These are phyloP conservation scores for Cryptococcus jaspeensis DNA, from an alignment of 1,284 basidiomycete species.

Conservation along the genomic window DNA sequence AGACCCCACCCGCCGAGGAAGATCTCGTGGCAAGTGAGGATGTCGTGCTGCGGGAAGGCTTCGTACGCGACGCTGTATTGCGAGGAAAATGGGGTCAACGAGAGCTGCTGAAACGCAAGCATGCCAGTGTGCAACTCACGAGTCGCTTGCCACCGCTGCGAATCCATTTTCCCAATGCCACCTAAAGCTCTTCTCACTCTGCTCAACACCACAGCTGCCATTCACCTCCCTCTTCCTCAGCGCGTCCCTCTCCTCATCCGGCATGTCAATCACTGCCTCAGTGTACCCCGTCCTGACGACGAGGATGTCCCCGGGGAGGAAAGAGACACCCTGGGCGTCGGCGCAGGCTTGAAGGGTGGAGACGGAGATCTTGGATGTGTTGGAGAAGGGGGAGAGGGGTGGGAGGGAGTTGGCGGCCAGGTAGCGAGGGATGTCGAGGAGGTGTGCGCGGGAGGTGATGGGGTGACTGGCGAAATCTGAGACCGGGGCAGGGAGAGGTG, in stretches of 20 bases:
- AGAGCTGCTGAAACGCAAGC: too few species aligned
- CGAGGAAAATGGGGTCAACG: not conserved
- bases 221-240: constrained; percentile 20
- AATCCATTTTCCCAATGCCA: constrained; percentile 55
- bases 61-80: constrained; percentile 36
- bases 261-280: constrained; percentile 37
- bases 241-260: constrained; percentile 24
- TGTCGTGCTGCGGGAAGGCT: constrained; percentile 24
- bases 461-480: constrained; percentile 46
- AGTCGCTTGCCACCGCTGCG: constrained; percentile 51
- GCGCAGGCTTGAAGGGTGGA: constrained; percentile 26
- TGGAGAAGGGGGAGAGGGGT: constrained; percentile 35
- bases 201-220: constrained; percentile 31
- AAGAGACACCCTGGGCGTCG: constrained; percentile 32
- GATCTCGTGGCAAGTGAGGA: constrained; percentile 34
- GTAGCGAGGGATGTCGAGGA: constrained; percentile 49
- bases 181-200: constrained; percentile 36
- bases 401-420: constrained; percentile 41
- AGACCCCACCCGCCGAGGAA: constrained; percentile 43
- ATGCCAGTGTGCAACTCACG: too few species aligned
- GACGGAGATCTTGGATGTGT: constrained; percentile 25
- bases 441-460: constrained; percentile 50
- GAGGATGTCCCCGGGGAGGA: constrained; percentile 45
- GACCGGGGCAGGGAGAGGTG: not conserved
- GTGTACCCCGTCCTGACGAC: constrained; percentile 51